Base-by-base conservation (phyloP, 1,284 basidiomycete genomes). In the Cronartium quercuum region DNA sequence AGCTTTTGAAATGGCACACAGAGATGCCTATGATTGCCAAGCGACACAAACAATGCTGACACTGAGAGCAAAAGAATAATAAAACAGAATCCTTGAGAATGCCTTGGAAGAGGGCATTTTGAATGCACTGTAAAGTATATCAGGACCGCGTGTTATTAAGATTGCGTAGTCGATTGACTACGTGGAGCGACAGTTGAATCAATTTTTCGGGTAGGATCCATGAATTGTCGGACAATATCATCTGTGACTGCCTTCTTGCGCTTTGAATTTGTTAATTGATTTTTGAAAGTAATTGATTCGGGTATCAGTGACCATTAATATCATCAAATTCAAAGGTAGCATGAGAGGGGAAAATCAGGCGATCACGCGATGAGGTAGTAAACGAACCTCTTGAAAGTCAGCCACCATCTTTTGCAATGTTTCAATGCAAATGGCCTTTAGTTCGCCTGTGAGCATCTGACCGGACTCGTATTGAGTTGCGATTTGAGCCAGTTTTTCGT, bases 381-480 rank as follows among this genome's bases (percentile, higher is more conserved):
- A n/a, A 77, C 80, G 62, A 24, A 81, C 94, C 83, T 91, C 90
- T 83, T 98, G 95, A 86, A 98, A 98, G 0, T 86, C 87, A 67
- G 86, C 86, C 38, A 98, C 91, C 76, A 98, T 91, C 61, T 86
- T 84, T 82, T 97, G 94, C 42, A 99, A 82, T 71, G 90, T 81
- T 68, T 87, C 86, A 77, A 98, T 98, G 81, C 92, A 96, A 81
- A 85, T 89, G 34, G 89, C 89, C 84, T 99, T 99, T 78, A 99
- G 84, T 82, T 98, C 89, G 9, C 94, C 92, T 0, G 94, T 97
- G 73, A 96, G 85, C 77, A 99, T 82, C 44, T 86, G 87, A 0
- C 96, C 96, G 13, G 90, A 87, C 24, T 93, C 89, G 84, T 99
- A 99, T 76, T 95, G 92, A 90, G 94, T 78, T 35, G n/a, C 51